Evolutionary conservation across 2,329 filamentous ascomycete genomes (phyloP).

Genomic region (Shiraia sp.): DNA sequence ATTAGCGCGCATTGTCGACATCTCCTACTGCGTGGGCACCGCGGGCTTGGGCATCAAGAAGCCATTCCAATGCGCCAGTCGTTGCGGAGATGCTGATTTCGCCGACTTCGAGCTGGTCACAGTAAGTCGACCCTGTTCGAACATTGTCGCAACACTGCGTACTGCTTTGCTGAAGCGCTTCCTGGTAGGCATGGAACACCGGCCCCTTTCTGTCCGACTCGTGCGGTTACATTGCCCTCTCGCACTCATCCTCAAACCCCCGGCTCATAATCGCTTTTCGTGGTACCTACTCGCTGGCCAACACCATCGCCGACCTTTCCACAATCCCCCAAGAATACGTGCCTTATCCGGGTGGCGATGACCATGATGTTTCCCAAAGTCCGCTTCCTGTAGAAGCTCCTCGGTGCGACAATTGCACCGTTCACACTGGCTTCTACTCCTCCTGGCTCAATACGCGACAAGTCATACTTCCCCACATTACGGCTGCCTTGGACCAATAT

Average conservation of each 20-base stretch:
- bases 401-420: slow-evolving; percentile 82
- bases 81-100: slow-evolving; percentile 82
- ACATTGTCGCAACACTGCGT: slow-evolving; percentile 1
- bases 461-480: slow-evolving; percentile 69
- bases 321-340: slow-evolving; percentile 89
- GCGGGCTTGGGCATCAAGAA: slow-evolving; percentile 80
- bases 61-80: slow-evolving; percentile 83
- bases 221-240: slow-evolving; percentile 92
- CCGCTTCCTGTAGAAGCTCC: slow-evolving; percentile 45
- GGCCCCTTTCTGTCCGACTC: slow-evolving; percentile 84
- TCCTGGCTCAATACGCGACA: slow-evolving; percentile 79
- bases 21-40: slow-evolving; percentile 88
- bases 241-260: slow-evolving; percentile 63
- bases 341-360: slow-evolving; percentile 70
- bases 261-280: slow-evolving; percentile 87
- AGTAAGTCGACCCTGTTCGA: slow-evolving; percentile 42
- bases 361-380: slow-evolving; percentile 40
- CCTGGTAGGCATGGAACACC: slow-evolving; percentile 77
- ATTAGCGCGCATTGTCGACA: slow-evolving; percentile 87
- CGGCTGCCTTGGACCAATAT: slow-evolving; percentile 61
- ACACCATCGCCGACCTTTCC: slow-evolving; percentile 87
- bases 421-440: slow-evolving; percentile 85
- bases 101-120: slow-evolving; percentile 75
- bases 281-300: slow-evolving; percentile 91
- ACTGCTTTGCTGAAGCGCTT: slow-evolving; percentile 7